These are phyloP conservation scores for Coemansia sp. DNA, from an alignment of 192 early-diverging fungal genomes.

Conservation along the genomic window DNA sequence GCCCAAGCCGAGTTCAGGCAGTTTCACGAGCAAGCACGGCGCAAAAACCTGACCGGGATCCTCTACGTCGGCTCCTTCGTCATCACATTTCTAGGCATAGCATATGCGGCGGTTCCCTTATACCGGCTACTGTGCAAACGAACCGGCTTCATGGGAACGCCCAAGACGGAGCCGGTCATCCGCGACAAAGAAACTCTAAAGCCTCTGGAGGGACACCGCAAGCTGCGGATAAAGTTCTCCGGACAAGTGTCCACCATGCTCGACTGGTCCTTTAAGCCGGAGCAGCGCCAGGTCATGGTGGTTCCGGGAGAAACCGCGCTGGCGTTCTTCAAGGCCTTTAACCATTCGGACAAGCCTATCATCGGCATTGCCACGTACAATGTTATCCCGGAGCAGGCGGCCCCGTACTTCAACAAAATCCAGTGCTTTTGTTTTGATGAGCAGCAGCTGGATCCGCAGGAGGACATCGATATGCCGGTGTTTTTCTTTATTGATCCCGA, in stretches of 20 bases:
- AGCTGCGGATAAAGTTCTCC: slow-evolving; percentile 67
- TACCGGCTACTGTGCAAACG: slow-evolving; percentile 92
- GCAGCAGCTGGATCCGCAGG: slow-evolving; percentile 82
- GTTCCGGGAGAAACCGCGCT: slow-evolving; percentile 94
- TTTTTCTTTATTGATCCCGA: slow-evolving; percentile 99
- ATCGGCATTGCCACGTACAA: slow-evolving; percentile 97
- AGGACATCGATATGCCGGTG: slow-evolving; percentile 93
- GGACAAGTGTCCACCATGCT: slow-evolving; percentile 73
- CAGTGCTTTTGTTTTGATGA: slow-evolving; percentile 99
- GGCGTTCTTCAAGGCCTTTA: slow-evolving; percentile 94
- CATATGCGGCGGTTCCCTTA: slow-evolving; percentile 92
- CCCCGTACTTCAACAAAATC: slow-evolving; percentile 98
- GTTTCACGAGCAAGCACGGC: slow-evolving; percentile 31
- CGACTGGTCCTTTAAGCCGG: slow-evolving; percentile 88
- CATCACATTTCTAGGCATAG: slow-evolving; percentile 77
- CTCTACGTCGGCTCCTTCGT: slow-evolving; percentile 82
- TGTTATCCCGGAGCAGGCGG: slow-evolving; percentile 87
- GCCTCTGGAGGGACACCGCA: slow-evolving; percentile 61
- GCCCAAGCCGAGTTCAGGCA: slow-evolving; percentile 15
- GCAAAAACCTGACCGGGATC: slow-evolving; percentile 48
- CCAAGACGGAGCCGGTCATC: slow-evolving; percentile 65
- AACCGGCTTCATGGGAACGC: slow-evolving; percentile 92
- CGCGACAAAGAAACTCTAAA: slow-evolving; percentile 61
- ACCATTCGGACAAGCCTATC: slow-evolving; percentile 78
- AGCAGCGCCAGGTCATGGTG: slow-evolving; percentile 82